phyloP scores from a whole-genome alignment of 371 early-diverging fungal genomes.

The Entomophthora muscae region DNA sequence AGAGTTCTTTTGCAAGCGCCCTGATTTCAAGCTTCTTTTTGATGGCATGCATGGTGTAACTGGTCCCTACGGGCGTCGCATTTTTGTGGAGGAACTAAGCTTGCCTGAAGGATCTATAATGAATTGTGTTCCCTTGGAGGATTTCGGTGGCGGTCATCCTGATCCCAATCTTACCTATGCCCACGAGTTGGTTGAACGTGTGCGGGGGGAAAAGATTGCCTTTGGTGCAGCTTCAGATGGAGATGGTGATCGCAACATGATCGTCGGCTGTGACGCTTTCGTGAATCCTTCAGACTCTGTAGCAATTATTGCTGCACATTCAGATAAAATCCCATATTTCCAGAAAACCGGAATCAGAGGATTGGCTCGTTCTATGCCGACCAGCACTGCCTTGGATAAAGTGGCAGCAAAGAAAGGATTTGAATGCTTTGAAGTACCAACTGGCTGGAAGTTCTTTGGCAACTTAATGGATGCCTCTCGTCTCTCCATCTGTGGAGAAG shows the following conservation, averaged over 20 bases:
- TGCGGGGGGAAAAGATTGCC: conserved; percentile 51
- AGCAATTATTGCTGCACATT: conserved; percentile 86
- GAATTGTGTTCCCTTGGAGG: conserved; percentile 63
- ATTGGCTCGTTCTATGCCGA: conserved; percentile 92
- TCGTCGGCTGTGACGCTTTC: conserved; percentile 79
- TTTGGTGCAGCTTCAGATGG: conserved; percentile 94
- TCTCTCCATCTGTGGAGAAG: conserved; percentile 92
- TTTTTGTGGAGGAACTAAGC: conserved; percentile 81
- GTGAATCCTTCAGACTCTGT: conserved; percentile 96
- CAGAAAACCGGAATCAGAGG: conserved; percentile 66
- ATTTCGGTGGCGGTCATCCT: conserved; percentile 91
- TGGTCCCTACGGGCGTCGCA: conserved; percentile 74
- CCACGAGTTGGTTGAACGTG: conserved; percentile 79
- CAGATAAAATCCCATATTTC: conserved; percentile 83
- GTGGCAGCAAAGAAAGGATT: conserved; percentile 71
- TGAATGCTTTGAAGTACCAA: conserved; percentile 75
- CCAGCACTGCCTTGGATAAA: conserved; percentile 74
- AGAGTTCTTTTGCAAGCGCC: conserved; percentile 43
- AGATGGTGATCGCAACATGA: conserved; percentile 94
- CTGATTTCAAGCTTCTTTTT: conserved; percentile 71
- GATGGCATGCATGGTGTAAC: conserved; percentile 96
- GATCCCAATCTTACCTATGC: conserved; percentile 98
- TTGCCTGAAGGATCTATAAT: conserved; percentile 61
- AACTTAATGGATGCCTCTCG: conserved; percentile 95
- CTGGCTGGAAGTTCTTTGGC: conserved; percentile 94